Evolutionary conservation across 495 filamentous ascomycete genomes (phyloP), one percentile per base, ranked within the genome.

Genomic region (Penicillium coffeae): DNA sequence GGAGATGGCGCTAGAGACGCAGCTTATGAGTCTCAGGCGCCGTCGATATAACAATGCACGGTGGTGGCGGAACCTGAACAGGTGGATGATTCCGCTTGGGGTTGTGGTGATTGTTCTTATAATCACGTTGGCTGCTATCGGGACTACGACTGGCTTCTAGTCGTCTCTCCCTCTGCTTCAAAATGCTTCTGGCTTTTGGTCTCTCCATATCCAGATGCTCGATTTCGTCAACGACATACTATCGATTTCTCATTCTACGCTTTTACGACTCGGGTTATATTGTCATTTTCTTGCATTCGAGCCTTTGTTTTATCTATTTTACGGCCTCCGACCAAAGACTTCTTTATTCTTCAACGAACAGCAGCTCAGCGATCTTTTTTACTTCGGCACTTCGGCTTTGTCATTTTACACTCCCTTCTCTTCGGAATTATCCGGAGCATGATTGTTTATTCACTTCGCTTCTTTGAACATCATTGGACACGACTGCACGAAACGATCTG

Each of bases 51-150:
- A 88, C 56, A 96, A 89, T 61, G 89, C 89, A 10, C 77, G 80
- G 32, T 96, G 92, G 90, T 97, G 93, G 93, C 79, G 93, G 49
- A 87, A 81, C 49, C 74, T 96, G 38, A 98, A 98, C 66, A 84
- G 90, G 35, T 78, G 84, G 58, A 91, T 98, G 89, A 82, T 83
- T 42, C 67, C 87, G 34, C 57, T 94, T 39, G 93, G 93, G 13
- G 60, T 93, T 12, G 69, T 87, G 47, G 80, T 98, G 25, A 79
- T 96, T 47, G 81, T 80, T 45, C 82, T 85, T 20, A 76, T 95
- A 48, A 74, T 78, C 52, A 76, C 74, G 14, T 73, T 87, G 20
- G 77, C 80, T 47, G 75, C 82, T 48, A 70, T 89, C 25, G 84
- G 72, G 16, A 70, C 71, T 21, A 74, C 62, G 6, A 63, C 65